Evolutionary conservation across 2,329 filamentous ascomycete genomes (phyloP), one percentile per base, ranked within the genome.

Genomic region (Keithomyces neogunnii): DNA sequence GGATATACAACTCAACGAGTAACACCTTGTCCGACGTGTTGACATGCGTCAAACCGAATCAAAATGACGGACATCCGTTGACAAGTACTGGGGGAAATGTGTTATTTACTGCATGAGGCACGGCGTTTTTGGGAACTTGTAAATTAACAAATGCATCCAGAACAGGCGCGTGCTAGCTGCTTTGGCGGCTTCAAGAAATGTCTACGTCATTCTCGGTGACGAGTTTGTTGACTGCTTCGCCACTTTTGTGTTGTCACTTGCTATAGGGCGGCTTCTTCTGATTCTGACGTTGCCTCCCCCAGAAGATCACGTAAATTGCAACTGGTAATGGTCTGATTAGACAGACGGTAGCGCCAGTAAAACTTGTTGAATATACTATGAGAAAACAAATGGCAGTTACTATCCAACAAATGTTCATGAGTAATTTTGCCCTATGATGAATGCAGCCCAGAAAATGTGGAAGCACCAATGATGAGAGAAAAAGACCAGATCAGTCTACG

Each of bases 51-150:
- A 19, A 19, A 11, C 29, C 11, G 31, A 47, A 7, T 64, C 61
- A 62, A 64, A 28, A 2, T 44, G 8, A 26, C 26, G 7, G 40
- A 30, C 4, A 19, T 26, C n/a, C 19, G 38, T 19, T 13, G 13
- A 40, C 19, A 19, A 13, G 5, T 19, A 51, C 55, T 53, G 40
- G 28, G 5, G 45, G 45, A 3, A 36, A 47, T 47, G 45, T 47
- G 6, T 33, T 36, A 47, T 26, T 35, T 64, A 59, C 59, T 64
- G 66, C 65, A 69, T 69, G 55, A 59, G 65, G 63, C 62, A 66
- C 59, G 67, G 68, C 66, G 68, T 69, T 69, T 55, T 29, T 44
- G 54, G 62, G 62, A 62, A 60, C 56, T 56, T 70, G 64, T 69
- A 68, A 56, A 64, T 65, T 62, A 62, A 59, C 57, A 57, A 47